Evolutionary conservation across 2,329 filamentous ascomycete species (phyloP), one percentile per base, ranked within the genome.

Genomic region (Aspergillaceae sp.): DNA sequence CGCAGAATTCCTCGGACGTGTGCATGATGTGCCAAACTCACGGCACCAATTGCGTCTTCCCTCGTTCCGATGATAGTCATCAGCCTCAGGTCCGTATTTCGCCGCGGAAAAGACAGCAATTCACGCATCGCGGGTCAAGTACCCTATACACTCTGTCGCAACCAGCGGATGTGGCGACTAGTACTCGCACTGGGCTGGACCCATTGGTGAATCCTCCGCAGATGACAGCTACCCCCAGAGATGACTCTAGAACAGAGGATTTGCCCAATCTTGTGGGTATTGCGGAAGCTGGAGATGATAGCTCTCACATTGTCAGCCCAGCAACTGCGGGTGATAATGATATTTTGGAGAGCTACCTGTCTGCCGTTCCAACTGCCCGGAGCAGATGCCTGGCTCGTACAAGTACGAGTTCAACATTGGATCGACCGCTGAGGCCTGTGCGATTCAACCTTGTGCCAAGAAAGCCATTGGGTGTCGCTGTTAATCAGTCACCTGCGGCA

Each of bases 21-120:
- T 79, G 77, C 51, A 56, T 74, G 19, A 74, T 77, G 61, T 79
- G 76, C 51, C 67, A 67, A 26, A 69, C 70, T 11, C 73, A 77
- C 50, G 67, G 68, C 3, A 76, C 74, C 1, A 65, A 73, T 2
- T 78, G 76, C 42, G 58, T 65, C 10, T 76, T 73, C 43, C 72
- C 72, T 3, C 53, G 48, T 0, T 50, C 51, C 47, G 48, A 57
- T 34, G 46, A 46, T 7, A 29, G 11, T 9, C 40, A 11, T 11
- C 37, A 30, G 5, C 44, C 29, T 40, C 40, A 26, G 43, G n/a
- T 7, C 10, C n/a, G 27, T 19, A 29, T 10, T 10, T 19, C 40
- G 29, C 40, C 27, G n/a, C 8, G 7, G 40, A 4, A 9, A n/a
- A 29, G 40, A 6, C 40, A 19, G 40, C 5, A 19, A 19, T 19